Conservation (phyloP, 495 filamentous ascomycete genomes). For the Talaromyces proteolyticus region DNA sequence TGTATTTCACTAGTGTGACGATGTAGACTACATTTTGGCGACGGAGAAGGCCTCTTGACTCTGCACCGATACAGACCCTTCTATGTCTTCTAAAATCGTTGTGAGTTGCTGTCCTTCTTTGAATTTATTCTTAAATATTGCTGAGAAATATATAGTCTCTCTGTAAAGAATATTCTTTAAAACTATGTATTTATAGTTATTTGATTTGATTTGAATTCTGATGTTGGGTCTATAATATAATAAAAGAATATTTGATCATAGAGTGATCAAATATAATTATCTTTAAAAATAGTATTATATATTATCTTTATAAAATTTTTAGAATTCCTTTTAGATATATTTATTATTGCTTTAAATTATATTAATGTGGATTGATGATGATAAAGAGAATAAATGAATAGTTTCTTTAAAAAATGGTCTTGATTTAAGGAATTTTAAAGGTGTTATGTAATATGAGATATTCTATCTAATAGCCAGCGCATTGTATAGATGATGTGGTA, state of each 20-base stretch:
- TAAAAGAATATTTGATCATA: conserved; percentile 8
- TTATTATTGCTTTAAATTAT: not conserved
- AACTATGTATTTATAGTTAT: conserved; percentile 14
- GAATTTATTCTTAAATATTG: conserved; percentile 18
- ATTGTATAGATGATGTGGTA: too few species aligned
- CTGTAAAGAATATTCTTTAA: conserved; percentile 19
- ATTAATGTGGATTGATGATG: not conserved
- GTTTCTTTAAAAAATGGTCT: too few species aligned
- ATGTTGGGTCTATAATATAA: conserved; percentile 4
- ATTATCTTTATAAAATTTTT: conserved; percentile 1
- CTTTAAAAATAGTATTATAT: not conserved
- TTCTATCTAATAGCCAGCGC: too few species aligned
- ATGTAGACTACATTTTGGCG: too few species aligned
- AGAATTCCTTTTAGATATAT: not conserved
- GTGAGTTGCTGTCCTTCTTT: conserved; percentile 13
- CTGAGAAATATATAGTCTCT: conserved; percentile 16
- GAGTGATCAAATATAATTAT: not conserved
- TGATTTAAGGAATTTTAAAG: too few species aligned
- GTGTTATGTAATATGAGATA: too few species aligned
- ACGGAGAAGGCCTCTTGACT: conserved; percentile 21
- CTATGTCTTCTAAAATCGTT: conserved; percentile 15
- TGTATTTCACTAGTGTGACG: too few species aligned
- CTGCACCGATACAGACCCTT: conserved; percentile 13
- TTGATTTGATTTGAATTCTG: conserved; percentile 1
- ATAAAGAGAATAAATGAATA: too few species aligned